Conservation (phyloP, 148 eudicot species). For the Amaranthus cruentus region DNA sequence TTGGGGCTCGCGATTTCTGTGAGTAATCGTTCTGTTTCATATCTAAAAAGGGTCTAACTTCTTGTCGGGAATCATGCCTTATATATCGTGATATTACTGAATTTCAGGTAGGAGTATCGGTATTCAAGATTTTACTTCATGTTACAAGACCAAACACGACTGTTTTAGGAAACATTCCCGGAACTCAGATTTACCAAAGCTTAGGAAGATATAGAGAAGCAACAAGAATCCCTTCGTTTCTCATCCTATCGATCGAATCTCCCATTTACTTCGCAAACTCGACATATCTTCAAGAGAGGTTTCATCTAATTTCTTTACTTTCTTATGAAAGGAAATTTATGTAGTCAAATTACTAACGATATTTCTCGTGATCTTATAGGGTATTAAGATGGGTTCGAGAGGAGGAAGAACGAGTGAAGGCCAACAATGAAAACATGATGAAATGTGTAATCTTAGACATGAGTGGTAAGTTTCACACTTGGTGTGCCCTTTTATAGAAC, state of each 20-base stretch:
- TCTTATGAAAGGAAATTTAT: not conserved
- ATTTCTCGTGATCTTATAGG: constrained; percentile 34
- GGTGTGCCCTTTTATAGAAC: not conserved
- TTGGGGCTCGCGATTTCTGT: constrained; percentile 85
- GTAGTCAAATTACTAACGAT: not conserved
- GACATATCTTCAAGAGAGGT: constrained; percentile 94
- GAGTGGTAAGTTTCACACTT: constrained; percentile 51
- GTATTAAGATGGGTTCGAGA: constrained; percentile 83
- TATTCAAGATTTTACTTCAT: constrained; percentile 81
- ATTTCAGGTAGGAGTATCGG: constrained; percentile 80
- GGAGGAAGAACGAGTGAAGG: constrained; percentile 68
- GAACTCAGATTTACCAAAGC: constrained; percentile 74
- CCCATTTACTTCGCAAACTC: constrained; percentile 93
- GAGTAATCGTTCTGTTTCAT: constrained; percentile 25
- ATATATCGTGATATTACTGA: not conserved
- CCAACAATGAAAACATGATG: constrained; percentile 38
- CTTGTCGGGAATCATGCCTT: not conserved
- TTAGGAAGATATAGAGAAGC: constrained; percentile 68
- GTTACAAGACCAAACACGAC: constrained; percentile 84
- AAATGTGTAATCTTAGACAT: constrained; percentile 80
- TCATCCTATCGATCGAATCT: constrained; percentile 80
- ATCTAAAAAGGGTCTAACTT: not conserved
- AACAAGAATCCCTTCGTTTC: constrained; percentile 62
- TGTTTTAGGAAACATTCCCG: constrained; percentile 67
- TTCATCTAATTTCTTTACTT: not conserved